phyloP scores from a whole-genome alignment of 768 basidiomycete genomes.

The Coprinellus micaceus region DNA sequence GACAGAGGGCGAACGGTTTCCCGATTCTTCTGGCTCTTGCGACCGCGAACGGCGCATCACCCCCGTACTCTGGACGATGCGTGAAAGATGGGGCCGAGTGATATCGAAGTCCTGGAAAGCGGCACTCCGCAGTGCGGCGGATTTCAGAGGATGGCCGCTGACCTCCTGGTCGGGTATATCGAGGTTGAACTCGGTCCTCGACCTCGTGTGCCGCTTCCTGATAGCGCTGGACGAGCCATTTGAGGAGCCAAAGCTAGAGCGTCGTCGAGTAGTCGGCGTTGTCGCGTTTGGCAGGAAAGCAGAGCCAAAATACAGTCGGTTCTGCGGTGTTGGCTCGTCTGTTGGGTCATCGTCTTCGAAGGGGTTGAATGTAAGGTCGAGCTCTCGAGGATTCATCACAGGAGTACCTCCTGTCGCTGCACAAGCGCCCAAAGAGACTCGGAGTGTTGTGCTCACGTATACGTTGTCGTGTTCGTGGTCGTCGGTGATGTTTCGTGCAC shows the following conservation, averaged over 20 bases:
- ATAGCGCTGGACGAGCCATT: conserved; percentile 4
- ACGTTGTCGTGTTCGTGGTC: neutral
- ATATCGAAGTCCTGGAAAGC: conserved; percentile 28
- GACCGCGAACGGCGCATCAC: conserved; percentile 21
- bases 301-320: conserved; percentile 25
- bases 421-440: neutral
- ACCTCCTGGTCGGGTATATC: conserved; percentile 5
- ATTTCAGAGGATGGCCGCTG: conserved; percentile 24
- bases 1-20: conserved; percentile 10
- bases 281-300: conserved; percentile 26
- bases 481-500: neutral
- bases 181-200: conserved; percentile 21
- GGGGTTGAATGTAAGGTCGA: conserved; percentile 15
- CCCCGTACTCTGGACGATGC: conserved; percentile 30
- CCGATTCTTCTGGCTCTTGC: conserved; percentile 17
- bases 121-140: conserved; percentile 19
- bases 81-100: conserved; percentile 39
- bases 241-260: conserved; percentile 19
- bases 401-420: neutral
- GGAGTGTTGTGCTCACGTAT: neutral
- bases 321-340: conserved; percentile 8
- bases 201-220: conserved; percentile 17
- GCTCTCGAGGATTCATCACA: conserved; percentile 3
- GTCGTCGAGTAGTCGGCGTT: conserved; percentile 19
- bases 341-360: conserved; percentile 10